These are phyloP conservation scores for Mycocentrospora acerina DNA, from an alignment of 2,329 filamentous ascomycete genomes.

Conservation along the genomic window DNA sequence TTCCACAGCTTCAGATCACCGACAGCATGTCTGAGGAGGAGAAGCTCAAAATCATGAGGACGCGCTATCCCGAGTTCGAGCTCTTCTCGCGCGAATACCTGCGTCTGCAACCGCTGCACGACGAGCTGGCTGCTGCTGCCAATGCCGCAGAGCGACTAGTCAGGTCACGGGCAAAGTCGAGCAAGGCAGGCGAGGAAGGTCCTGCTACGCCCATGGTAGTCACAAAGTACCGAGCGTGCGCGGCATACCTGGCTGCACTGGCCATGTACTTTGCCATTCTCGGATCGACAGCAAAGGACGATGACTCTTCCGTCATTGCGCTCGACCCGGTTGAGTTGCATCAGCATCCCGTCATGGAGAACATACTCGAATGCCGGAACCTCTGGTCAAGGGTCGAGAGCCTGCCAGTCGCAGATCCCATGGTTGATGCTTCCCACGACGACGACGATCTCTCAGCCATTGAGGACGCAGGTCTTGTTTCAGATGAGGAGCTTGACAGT, in stretches of 20 bases:
- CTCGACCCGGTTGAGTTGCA: constrained; percentile 77
- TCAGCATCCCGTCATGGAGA: constrained; percentile 89
- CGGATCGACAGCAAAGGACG: constrained; percentile 70
- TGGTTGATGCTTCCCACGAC: constrained; percentile 30
- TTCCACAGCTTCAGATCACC: constrained; percentile 80
- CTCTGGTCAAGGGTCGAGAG: constrained; percentile 76
- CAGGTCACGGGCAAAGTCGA: constrained; percentile 29
- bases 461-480: constrained; percentile 33
- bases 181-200: constrained; percentile 9
- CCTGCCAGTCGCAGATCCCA: constrained; percentile 56
- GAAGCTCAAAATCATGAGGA: constrained; percentile 70
- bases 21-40: constrained; percentile 77
- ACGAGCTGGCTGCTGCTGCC: constrained; percentile 61
- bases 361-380: constrained; percentile 73
- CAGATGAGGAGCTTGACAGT: constrained; percentile 37
- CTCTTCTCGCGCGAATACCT: constrained; percentile 79
- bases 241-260: constrained; percentile 82
- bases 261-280: constrained; percentile 94
- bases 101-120: constrained; percentile 63
- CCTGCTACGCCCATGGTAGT: constrained; percentile 35
- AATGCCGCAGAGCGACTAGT: constrained; percentile 54
- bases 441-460: constrained; percentile 39
- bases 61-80: constrained; percentile 90
- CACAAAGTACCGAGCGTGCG: constrained; percentile 76
- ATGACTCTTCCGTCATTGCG: constrained; percentile 55